Base-by-base conservation (phyloP, 495 filamentous ascomycete species). In the Talaromyces trachyspermus region DNA sequence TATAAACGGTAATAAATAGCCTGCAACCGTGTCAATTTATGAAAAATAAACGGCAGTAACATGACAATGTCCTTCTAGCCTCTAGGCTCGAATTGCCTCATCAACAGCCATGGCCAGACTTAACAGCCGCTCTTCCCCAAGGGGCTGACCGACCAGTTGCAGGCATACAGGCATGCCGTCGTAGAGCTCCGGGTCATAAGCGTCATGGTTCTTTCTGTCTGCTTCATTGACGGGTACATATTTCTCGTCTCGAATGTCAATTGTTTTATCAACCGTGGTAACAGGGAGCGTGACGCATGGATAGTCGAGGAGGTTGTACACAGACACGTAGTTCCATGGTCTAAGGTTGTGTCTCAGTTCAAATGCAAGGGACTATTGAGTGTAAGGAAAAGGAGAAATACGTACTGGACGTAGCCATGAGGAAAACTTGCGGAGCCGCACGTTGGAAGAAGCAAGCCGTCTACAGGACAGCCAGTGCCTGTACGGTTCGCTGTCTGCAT, bases 251-350 rank as follows among this genome's bases (percentile, higher is more conserved):
- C 43, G 37, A 23, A 25, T 26, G 50, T 74, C 69, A 5, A 53
- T 35, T 8, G 42, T 52, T 19, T 55, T 53, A 29, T 61, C 58
- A 4, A 58, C 58, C 26, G 53, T 58, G n/a, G 58, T 52, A 0
- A 61, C 58, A 11, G 59, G 59, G 54, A 78, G 73, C 0, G 75
- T 59, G 11, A 73, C 43, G 12, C 60, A 70, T 8, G 75, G 79
- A 52, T 80, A 82, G 54, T 81, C 76, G 1, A 82, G 56, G 33
- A 81, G 43, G 52, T 84, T 83, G 77, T 78, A 84, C 50, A 78
- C 71, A 4, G 59, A 53, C 0, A 75, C 78, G 42, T 81, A 84
- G 2, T 63, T 62, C 78, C 76, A 79, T 30, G 27, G 27, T 30
- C 27, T 30, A 30, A n/a, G n/a, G n/a, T n/a, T n/a, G 27, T 6